Evolutionary conservation across 2,329 filamentous ascomycete genomes (phyloP).

Genomic region (Cucurbitaria berberidis): DNA sequence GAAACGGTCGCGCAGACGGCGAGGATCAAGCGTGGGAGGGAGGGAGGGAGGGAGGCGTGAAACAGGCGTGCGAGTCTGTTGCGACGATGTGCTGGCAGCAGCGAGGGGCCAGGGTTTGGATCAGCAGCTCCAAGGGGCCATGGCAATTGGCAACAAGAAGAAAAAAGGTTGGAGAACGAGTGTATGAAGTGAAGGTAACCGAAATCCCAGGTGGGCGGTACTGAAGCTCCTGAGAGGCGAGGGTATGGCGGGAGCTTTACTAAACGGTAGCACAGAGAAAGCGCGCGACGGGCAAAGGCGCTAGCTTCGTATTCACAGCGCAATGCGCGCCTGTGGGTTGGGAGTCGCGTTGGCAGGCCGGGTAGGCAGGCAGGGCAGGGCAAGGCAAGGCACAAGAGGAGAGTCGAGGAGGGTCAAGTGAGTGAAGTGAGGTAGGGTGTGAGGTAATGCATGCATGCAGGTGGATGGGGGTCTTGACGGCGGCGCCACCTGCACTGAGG

Average conservation of each 20-base stretch:
- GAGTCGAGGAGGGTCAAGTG: too few relatives aligned
- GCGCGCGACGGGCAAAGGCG: slow-evolving; percentile 11
- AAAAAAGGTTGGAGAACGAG: slow-evolving; percentile 13
- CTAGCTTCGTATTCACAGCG: slow-evolving; percentile 23
- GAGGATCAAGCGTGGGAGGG: slow-evolving; percentile 22
- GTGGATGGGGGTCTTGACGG: too few relatives aligned
- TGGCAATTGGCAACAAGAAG: slow-evolving; percentile 1
- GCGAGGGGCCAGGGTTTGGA: slow-evolving; percentile 15
- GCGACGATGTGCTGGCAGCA: slow-evolving; percentile 26
- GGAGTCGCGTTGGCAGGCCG: slow-evolving; percentile 6
- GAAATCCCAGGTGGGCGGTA: slow-evolving; percentile 9
- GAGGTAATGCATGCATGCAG: not conserved
- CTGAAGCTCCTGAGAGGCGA: slow-evolving; percentile 21
- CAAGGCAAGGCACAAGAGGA: too few relatives aligned
- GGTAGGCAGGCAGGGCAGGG: too few relatives aligned
- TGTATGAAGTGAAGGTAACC: slow-evolving; percentile 17
- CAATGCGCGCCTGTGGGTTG: slow-evolving; percentile 8
- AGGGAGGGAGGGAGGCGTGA: too few relatives aligned
- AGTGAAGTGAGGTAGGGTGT: too few relatives aligned
- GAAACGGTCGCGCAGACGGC: slow-evolving; percentile 17
- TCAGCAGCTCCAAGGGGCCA: slow-evolving; percentile 11
- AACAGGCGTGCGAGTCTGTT: slow-evolving; percentile 20
- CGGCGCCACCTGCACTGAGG: slow-evolving; percentile 4
- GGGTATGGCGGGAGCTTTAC: slow-evolving; percentile 12
- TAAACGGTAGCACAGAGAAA: slow-evolving; percentile 8